Percentiles rank a stretch among this genome's conserved stretches.
These are phyloP conservation scores for Arthrobotrys musiformis DNA, from an alignment of 2,329 filamentous ascomycete species.

Conservation along the genomic window DNA sequence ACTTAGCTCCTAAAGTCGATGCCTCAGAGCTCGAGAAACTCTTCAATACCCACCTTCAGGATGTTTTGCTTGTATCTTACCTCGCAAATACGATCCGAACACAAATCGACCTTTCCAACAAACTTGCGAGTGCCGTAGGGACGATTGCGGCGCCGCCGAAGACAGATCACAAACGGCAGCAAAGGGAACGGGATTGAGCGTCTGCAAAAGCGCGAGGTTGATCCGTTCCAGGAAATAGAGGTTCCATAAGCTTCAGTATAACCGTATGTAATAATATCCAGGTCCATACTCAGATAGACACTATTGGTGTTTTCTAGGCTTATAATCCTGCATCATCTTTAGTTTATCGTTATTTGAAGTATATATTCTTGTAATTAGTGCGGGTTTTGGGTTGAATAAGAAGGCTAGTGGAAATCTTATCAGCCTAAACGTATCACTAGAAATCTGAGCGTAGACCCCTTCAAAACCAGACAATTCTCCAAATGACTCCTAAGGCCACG, in stretches of 20 bases:
- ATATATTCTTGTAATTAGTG: neutral
- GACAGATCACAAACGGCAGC: constrained; percentile 43
- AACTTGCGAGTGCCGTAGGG: constrained; percentile 72
- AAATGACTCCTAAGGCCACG: neutral
- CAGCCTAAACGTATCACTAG: neutral
- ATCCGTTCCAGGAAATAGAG: neutral
- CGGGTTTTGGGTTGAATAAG: neutral
- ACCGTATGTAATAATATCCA: neutral
- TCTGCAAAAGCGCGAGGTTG: neutral
- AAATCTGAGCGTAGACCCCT: neutral
- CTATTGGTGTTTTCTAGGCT: neutral
- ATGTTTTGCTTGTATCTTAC: constrained; percentile 97
- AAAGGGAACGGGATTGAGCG: constrained; percentile 36
- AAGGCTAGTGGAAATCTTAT: neutral
- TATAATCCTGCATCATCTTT: neutral
- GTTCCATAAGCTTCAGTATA: neutral
- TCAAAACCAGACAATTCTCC: neutral
- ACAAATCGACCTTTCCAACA: constrained; percentile 97
- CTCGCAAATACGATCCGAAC: constrained; percentile 98
- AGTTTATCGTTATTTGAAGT: neutral
- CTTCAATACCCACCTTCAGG: constrained; percentile 99
- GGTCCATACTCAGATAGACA: neutral
- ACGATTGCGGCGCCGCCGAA: constrained; percentile 34
- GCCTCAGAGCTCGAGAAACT: constrained; percentile 89
- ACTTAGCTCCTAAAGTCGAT: constrained; percentile 93